These are phyloP conservation scores for Saxophila tyrrhenica DNA, from an alignment of 495 filamentous ascomycete genomes.

Conservation along the genomic window DNA sequence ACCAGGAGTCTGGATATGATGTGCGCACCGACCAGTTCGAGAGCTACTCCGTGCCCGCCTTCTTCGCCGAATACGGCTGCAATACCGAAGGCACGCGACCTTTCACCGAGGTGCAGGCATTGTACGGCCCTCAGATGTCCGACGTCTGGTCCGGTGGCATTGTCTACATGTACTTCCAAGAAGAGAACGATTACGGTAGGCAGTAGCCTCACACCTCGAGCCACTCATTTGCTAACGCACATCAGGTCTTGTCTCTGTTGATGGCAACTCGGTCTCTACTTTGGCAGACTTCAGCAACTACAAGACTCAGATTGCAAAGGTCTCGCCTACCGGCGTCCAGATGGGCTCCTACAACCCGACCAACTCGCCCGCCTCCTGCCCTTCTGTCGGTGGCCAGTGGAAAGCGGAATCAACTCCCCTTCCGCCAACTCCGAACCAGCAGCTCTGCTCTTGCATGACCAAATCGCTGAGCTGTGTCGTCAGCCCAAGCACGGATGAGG, in stretches of 20 bases:
- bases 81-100: slow-evolving; percentile 62
- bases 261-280: slow-evolving; percentile 44
- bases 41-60: slow-evolving; percentile 80
- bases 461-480: slow-evolving; percentile 59
- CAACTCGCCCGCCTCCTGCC: slow-evolving; percentile 67
- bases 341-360: slow-evolving; percentile 61
- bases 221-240: neutral
- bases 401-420: slow-evolving; percentile 49
- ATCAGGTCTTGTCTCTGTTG: slow-evolving; percentile 54
- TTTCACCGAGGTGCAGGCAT: slow-evolving; percentile 76
- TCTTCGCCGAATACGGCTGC: slow-evolving; percentile 98
- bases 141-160: slow-evolving; percentile 85
- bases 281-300: slow-evolving; percentile 66
- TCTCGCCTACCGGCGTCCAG: slow-evolving; percentile 52
- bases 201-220: neutral
- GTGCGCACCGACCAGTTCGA: slow-evolving; percentile 69
- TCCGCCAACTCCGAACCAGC: slow-evolving; percentile 65
- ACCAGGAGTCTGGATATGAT: slow-evolving; percentile 62
- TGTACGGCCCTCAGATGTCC: slow-evolving; percentile 75
- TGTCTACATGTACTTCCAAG: slow-evolving; percentile 95
- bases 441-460: slow-evolving; percentile 76
- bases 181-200: slow-evolving; percentile 78
- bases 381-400: slow-evolving; percentile 54
- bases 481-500: slow-evolving; percentile 33
- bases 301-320: slow-evolving; percentile 55